phyloP scores from a whole-genome alignment of 1,284 basidiomycete genomes.

The Chondrostereum purpureum region DNA sequence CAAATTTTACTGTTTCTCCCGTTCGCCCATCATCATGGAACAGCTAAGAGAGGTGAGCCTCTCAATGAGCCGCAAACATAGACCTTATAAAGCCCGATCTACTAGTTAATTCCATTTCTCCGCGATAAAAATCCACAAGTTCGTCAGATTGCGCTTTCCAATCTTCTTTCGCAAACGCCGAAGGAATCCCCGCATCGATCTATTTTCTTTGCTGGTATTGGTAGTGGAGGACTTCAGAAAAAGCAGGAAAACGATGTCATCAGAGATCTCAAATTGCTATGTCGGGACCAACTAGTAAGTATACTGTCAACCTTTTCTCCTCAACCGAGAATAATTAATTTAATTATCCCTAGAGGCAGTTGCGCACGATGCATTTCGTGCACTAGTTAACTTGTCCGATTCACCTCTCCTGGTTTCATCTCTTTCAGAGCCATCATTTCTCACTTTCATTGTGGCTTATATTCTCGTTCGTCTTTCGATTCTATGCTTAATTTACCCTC shows the following conservation, averaged over 20 bases:
- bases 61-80: too few species aligned
- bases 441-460: constrained; percentile 85
- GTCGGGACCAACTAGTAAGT: constrained; percentile 77
- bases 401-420: constrained; percentile 64
- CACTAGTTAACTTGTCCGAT: constrained; percentile 92
- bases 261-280: constrained; percentile 76
- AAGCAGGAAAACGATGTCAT: constrained; percentile 64
- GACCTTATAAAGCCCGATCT: background rate
- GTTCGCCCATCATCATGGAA: too few species aligned
- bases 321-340: constrained; percentile 3
- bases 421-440: constrained; percentile 71
- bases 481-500: constrained; percentile 4
- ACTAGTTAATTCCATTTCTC: constrained; percentile 77
- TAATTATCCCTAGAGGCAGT: constrained; percentile 53
- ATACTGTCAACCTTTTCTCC: constrained; percentile 9
- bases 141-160: constrained; percentile 79
- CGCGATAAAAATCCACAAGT: constrained; percentile 85
- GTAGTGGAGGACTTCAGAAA: constrained; percentile 50
- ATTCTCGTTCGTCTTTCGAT: constrained; percentile 78
- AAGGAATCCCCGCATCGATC: constrained; percentile 63
- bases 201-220: constrained; percentile 65
- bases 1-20: too few species aligned
- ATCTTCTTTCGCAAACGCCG: constrained; percentile 76
- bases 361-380: constrained; percentile 93
- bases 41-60: too few species aligned